Evolutionary conservation across 2,329 filamentous ascomycete genomes (phyloP).

Genomic region (Arthrobotrys sphaeroides): DNA sequence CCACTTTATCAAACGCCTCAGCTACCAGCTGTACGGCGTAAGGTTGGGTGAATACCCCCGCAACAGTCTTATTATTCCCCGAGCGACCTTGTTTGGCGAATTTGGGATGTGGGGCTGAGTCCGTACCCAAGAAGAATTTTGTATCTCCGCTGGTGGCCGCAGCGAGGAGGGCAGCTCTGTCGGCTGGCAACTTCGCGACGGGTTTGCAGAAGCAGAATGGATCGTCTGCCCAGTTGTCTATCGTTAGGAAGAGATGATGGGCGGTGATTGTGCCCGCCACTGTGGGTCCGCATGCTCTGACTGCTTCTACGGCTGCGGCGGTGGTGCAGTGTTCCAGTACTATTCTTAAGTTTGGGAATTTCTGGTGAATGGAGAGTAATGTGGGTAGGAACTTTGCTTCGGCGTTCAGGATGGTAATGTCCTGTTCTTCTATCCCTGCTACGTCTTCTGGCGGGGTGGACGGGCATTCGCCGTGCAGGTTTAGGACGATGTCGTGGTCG

Average conservation of each 20-base stretch:
- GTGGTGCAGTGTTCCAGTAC: constrained; percentile 89
- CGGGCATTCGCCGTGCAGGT: constrained; percentile 91
- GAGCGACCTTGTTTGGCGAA: constrained; percentile 68
- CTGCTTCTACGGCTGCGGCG: constrained; percentile 79
- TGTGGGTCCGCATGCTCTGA: constrained; percentile 77
- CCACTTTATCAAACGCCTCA: constrained; percentile 67
- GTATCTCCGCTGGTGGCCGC: constrained; percentile 67
- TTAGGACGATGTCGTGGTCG: constrained; percentile 80
- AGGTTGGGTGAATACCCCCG: constrained; percentile 82
- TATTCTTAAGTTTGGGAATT: constrained; percentile 77
- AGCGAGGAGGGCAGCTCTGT: constrained; percentile 76
- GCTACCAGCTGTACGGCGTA: constrained; percentile 71
- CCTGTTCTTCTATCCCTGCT: constrained; percentile 55
- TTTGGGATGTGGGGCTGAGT: constrained; percentile 75
- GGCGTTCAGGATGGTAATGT: constrained; percentile 71
- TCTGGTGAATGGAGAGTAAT: constrained; percentile 74
- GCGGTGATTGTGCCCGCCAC: constrained; percentile 86
- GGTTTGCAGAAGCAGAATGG: constrained; percentile 84
- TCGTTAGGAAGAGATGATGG: constrained; percentile 82
- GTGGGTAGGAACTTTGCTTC: constrained; percentile 84
- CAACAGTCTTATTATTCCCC: constrained; percentile 69
- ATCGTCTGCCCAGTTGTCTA: constrained; percentile 76
- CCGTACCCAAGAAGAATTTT: constrained; percentile 75
- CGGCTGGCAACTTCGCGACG: constrained; percentile 75
- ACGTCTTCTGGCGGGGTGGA: constrained; percentile 61